These are phyloP conservation scores for Tephrocybe rancida DNA, from an alignment of 768 basidiomycete species.

Conservation along the genomic window DNA sequence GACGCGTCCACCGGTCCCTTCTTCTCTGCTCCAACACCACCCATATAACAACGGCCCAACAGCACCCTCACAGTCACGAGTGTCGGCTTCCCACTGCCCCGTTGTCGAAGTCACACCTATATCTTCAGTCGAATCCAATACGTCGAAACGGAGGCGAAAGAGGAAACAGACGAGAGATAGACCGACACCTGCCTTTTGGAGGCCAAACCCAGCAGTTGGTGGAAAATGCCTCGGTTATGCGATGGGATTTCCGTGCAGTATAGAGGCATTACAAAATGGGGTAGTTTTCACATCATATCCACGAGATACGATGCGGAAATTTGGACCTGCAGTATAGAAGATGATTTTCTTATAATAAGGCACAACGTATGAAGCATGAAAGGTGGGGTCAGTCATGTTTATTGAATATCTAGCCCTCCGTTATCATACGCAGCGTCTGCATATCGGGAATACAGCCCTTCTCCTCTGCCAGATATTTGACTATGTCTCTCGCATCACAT, in stretches of 20 bases:
- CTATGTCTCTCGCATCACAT: slow-evolving; percentile 66
- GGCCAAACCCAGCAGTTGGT: slow-evolving; percentile 33
- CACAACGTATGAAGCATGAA: too few species aligned
- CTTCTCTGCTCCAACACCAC: slow-evolving; percentile 25
- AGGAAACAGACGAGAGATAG: slow-evolving; percentile 25
- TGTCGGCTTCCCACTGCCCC: slow-evolving; percentile 20
- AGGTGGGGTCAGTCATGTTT: neutral
- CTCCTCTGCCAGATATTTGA: slow-evolving; percentile 68
- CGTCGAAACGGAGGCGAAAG: slow-evolving; percentile 15
- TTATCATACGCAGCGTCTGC: slow-evolving; percentile 49
- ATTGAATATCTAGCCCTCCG: slow-evolving; percentile 1
- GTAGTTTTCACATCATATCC: slow-evolving; percentile 12
- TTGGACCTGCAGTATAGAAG: neutral
- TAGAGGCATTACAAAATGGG: slow-evolving; percentile 19
- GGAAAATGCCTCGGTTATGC: slow-evolving; percentile 46
- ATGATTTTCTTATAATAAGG: neutral
- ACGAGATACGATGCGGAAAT: slow-evolving; percentile 20
- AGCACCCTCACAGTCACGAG: slow-evolving; percentile 1
- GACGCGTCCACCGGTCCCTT: slow-evolving; percentile 43
- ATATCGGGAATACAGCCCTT: slow-evolving; percentile 77
- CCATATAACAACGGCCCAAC: slow-evolving; percentile 31
- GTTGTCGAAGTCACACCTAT: slow-evolving; percentile 20
- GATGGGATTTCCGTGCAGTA: slow-evolving; percentile 40
- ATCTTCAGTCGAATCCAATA: neutral
- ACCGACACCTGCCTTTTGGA: slow-evolving; percentile 41